phyloP scores from a whole-genome alignment of 2,329 filamentous ascomycete species.

The Exophiala sp. region DNA sequence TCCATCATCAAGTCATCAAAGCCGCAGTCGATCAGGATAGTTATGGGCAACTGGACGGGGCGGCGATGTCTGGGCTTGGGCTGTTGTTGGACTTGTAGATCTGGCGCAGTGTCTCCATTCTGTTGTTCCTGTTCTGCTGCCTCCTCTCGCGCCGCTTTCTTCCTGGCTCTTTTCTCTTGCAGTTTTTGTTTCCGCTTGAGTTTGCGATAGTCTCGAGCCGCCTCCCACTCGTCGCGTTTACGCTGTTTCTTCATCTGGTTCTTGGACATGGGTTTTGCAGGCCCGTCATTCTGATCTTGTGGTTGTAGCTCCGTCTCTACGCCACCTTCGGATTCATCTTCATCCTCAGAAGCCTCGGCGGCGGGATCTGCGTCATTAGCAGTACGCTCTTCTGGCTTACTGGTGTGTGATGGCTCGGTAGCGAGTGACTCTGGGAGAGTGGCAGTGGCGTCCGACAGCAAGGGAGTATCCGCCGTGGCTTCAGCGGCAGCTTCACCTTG shows the following conservation, averaged over 20 bases:
- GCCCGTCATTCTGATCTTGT: constrained; percentile 6
- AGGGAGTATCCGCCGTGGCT: constrained; percentile 1
- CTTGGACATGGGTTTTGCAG: constrained; percentile 62
- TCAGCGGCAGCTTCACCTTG: constrained; percentile 17
- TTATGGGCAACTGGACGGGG: constrained; percentile 65
- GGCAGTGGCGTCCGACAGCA: background rate
- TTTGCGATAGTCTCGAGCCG: constrained; percentile 59
- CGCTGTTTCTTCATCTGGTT: constrained; percentile 78
- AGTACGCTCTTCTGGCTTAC: constrained; percentile 13
- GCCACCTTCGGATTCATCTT: constrained; percentile 14
- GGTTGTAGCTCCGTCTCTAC: constrained; percentile 1
- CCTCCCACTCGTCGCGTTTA: constrained; percentile 71
- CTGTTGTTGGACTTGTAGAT: constrained; percentile 20
- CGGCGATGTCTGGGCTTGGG: constrained; percentile 31
- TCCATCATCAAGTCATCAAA: constrained; percentile 89
- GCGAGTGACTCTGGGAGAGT: constrained; percentile 16
- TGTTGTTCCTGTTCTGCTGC: constrained; percentile 28
- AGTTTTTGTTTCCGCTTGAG: constrained; percentile 56
- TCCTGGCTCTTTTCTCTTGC: constrained; percentile 51
- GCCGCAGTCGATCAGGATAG: constrained; percentile 83
- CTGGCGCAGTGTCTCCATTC: constrained; percentile 13
- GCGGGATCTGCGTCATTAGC: constrained; percentile 29
- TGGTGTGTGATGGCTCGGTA: constrained; percentile 9
- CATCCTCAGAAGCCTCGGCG: constrained; percentile 21
- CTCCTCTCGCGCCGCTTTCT: constrained; percentile 38